These are phyloP conservation scores for Amesomyces nigricolor DNA, from an alignment of 2,329 filamentous ascomycete genomes.

Conservation along the genomic window DNA sequence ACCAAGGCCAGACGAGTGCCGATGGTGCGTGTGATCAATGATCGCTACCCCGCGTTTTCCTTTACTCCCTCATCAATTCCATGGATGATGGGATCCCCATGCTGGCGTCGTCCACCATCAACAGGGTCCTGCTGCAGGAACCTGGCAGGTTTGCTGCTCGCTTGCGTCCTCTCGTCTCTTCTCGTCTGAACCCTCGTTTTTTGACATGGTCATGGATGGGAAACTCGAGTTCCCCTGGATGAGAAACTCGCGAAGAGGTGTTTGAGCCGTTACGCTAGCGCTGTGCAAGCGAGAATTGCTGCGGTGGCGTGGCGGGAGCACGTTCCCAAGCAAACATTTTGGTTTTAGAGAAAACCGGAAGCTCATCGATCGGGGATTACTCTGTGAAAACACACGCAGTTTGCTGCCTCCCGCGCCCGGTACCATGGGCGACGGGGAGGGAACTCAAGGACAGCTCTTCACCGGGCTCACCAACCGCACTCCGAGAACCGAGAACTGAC, in stretches of 20 bases:
- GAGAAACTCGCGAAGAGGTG: not conserved
- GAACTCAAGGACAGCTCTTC: not conserved
- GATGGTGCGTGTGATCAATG: not conserved
- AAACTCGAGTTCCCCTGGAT: not conserved
- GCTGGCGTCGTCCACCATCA: not conserved
- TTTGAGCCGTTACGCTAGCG: not conserved
- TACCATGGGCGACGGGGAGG: not conserved
- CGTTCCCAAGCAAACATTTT: not conserved
- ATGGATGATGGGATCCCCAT: not conserved
- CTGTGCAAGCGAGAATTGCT: not conserved
- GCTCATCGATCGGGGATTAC: not conserved
- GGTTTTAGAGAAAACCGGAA: not conserved
- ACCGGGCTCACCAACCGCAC: not conserved
- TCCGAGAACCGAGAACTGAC: not conserved
- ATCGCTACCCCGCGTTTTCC: constrained; percentile 8
- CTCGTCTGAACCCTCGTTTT: too few relatives aligned
- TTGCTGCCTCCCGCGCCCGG: constrained; percentile 4
- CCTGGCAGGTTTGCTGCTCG: not conserved
- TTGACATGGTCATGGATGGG: not conserved
- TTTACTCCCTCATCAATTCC: not conserved
- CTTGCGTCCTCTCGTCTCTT: too few relatives aligned
- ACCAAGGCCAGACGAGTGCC: constrained; percentile 4
- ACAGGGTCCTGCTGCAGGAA: constrained; percentile 5
- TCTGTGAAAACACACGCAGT: not conserved
- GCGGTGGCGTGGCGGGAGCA: not conserved